Evolutionary conservation across 1,284 basidiomycete species (phyloP).

Genomic region (Puccinia hordei): DNA sequence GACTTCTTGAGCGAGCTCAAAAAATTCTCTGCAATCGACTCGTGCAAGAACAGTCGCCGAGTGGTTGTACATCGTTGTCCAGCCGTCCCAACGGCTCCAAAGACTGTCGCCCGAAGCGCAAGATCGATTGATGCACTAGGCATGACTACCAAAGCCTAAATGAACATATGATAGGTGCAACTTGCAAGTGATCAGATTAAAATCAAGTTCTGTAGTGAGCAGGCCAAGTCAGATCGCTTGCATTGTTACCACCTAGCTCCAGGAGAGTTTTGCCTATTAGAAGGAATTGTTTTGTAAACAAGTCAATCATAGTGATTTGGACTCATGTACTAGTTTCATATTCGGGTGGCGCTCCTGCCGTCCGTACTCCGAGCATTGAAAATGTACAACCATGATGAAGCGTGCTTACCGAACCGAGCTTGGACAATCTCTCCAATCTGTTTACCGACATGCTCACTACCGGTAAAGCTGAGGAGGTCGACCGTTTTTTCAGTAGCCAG

Average conservation of each 20-base stretch:
- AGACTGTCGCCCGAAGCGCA: slow-evolving; percentile 84
- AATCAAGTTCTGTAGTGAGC: background rate
- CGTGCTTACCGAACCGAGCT: slow-evolving; percentile 78
- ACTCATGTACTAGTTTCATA: no score
- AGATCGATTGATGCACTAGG: slow-evolving; percentile 86
- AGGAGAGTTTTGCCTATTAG: slow-evolving; percentile 68
- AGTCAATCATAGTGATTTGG: no score
- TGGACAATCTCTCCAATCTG: slow-evolving; percentile 79
- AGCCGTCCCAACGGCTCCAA: slow-evolving; percentile 90
- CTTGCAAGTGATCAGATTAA: background rate
- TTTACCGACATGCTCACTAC: slow-evolving; percentile 82
- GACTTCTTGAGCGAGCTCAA: slow-evolving; percentile 75
- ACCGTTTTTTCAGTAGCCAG: slow-evolving; percentile 74
- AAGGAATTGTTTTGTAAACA: no score
- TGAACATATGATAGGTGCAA: slow-evolving; percentile 60
- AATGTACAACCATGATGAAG: no score
- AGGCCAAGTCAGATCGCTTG: slow-evolving; percentile 5
- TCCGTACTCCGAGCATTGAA: no score
- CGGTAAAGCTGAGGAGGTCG: slow-evolving; percentile 86
- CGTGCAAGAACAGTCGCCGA: slow-evolving; percentile 82
- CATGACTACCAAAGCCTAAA: slow-evolving; percentile 79
- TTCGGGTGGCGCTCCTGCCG: no score
- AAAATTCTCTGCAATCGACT: slow-evolving; percentile 74
- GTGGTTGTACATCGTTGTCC: slow-evolving; percentile 95
- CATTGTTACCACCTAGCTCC: slow-evolving; percentile 92